phyloP scores from a whole-genome alignment of 2,329 filamentous ascomycete species.

The Aspergillus flavus region DNA sequence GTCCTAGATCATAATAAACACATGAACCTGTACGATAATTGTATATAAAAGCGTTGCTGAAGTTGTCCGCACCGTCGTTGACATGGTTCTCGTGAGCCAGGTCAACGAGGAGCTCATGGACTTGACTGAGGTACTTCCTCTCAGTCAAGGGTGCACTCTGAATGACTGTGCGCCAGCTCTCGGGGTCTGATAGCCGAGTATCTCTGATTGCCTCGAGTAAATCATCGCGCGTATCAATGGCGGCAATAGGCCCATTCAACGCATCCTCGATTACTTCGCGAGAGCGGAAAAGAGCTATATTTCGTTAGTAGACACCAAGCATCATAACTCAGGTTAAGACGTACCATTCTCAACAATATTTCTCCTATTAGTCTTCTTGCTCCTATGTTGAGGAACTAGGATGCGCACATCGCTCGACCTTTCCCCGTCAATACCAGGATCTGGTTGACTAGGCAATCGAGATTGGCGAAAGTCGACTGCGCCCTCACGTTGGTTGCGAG shows the following conservation, averaged over 20 bases:
- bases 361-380: conserved; percentile 88
- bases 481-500: conserved; percentile 67
- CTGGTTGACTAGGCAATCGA: conserved; percentile 45
- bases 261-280: conserved; percentile 70
- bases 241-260: conserved; percentile 76
- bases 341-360: conserved; percentile 82
- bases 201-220: conserved; percentile 75
- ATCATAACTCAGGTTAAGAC: conserved; percentile 41
- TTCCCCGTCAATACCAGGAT: conserved; percentile 40
- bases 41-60: conserved; percentile 81
- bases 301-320: conserved; percentile 17
- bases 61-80: conserved; percentile 53
- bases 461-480: conserved; percentile 44
- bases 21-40: conserved; percentile 85
- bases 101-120: conserved; percentile 72
- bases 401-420: conserved; percentile 77
- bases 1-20: conserved; percentile 78
- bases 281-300: conserved; percentile 53
- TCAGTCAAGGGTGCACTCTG: conserved; percentile 76
- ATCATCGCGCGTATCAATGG: conserved; percentile 84
- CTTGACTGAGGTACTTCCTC: conserved; percentile 77
- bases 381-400: conserved; percentile 77
- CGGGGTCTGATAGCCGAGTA: conserved; percentile 75
- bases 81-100: conserved; percentile 56
- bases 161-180: conserved; percentile 80